phyloP scores from a whole-genome alignment of 768 basidiomycete species.

The Gloeophyllum trabeum region DNA sequence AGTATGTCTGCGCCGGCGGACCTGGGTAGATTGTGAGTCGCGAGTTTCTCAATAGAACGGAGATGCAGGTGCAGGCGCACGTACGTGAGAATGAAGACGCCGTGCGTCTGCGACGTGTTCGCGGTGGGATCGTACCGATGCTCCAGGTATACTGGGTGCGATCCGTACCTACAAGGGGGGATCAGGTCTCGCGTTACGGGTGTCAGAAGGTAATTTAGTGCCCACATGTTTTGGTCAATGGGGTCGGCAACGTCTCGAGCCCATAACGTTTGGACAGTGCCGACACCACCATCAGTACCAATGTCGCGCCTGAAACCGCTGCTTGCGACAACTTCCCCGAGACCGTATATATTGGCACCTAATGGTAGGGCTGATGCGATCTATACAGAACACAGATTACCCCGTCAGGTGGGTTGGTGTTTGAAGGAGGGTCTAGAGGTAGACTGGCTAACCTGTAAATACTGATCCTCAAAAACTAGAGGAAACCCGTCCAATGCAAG shows the following conservation, averaged over 20 bases:
- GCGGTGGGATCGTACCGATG: slow-evolving; percentile 50
- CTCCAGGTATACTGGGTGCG: slow-evolving; percentile 63
- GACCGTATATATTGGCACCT: slow-evolving; percentile 64
- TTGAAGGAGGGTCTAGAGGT: too few relatives aligned
- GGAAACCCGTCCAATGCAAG: slow-evolving; percentile 55
- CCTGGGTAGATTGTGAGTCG: slow-evolving; percentile 19
- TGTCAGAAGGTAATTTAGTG: slow-evolving; percentile 1
- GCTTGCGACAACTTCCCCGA: slow-evolving; percentile 63
- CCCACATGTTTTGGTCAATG: slow-evolving; percentile 55
- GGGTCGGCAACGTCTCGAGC: slow-evolving; percentile 52
- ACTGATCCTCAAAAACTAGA: slow-evolving; percentile 72
- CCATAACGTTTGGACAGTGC: slow-evolving; percentile 62
- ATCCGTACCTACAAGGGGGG: slow-evolving; percentile 41
- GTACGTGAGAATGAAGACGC: slow-evolving; percentile 65
- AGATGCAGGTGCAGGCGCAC: slow-evolving; percentile 1
- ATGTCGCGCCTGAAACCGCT: slow-evolving; percentile 60
- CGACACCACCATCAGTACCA: slow-evolving; percentile 32
- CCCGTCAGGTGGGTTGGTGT: not conserved
- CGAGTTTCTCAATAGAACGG: not conserved
- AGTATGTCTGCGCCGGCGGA: slow-evolving; percentile 64
- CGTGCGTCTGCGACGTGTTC: slow-evolving; percentile 50
- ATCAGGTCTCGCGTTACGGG: not conserved
- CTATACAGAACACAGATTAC: slow-evolving; percentile 16
- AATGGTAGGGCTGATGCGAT: slow-evolving; percentile 55
- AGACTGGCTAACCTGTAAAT: slow-evolving; percentile 56